phyloP scores from a whole-genome alignment of 306 rosid species.

The Crotalaria pallida region DNA sequence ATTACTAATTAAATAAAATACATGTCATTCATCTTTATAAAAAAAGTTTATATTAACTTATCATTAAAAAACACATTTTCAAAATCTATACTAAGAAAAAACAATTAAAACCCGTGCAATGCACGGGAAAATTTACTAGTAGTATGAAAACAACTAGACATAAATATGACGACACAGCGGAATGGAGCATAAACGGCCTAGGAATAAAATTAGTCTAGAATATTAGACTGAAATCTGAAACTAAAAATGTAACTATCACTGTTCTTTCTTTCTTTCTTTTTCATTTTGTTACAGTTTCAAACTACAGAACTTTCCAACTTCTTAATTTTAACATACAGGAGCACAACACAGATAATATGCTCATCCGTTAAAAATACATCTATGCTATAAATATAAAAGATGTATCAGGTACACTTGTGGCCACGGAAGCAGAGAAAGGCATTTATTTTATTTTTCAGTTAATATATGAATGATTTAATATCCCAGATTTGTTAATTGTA shows the following conservation, averaged over 20 bases:
- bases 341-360: background rate
- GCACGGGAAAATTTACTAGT: too few species aligned
- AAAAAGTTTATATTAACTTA: too few species aligned
- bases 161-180: slow-evolving; percentile 4
- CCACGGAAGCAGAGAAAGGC: background rate
- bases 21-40: too few species aligned
- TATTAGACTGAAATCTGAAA: background rate
- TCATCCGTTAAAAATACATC: background rate
- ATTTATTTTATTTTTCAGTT: background rate
- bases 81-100: too few species aligned
- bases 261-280: background rate
- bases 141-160: background rate
- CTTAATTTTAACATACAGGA: background rate
- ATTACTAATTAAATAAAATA: too few species aligned
- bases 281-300: background rate
- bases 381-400: background rate
- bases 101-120: too few species aligned
- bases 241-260: background rate
- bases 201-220: background rate
- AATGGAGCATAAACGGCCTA: background rate
- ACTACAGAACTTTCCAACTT: background rate
- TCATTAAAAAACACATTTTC: too few species aligned
- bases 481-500: background rate
- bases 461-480: background rate
- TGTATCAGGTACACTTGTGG: background rate